Conservation (phyloP, 768 basidiomycete species). For the Tricholoma hemisulphureum region DNA sequence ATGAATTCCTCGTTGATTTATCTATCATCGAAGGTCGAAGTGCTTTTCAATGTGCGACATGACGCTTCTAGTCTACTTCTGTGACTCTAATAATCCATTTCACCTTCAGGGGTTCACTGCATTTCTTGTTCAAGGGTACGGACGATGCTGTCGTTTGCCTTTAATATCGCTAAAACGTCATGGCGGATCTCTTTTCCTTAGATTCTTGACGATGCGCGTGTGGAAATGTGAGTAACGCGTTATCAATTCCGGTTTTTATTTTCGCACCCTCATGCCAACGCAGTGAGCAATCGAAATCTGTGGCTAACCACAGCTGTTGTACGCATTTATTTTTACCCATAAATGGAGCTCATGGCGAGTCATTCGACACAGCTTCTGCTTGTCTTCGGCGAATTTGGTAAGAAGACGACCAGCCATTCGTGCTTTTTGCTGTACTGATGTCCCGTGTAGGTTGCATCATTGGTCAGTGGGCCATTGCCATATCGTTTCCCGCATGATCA, state of each 20-base stretch:
- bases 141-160: neutral
- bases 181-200: slow-evolving; percentile 13
- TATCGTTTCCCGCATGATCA: neutral
- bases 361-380: slow-evolving; percentile 24
- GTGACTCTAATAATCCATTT: neutral
- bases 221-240: slow-evolving; percentile 40
- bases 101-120: slow-evolving; percentile 42
- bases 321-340: slow-evolving; percentile 14
- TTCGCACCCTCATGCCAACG: neutral
- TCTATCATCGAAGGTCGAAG: slow-evolving; percentile 35
- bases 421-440: neutral
- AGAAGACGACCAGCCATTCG: slow-evolving; percentile 1
- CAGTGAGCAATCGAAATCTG: slow-evolving; percentile 45
- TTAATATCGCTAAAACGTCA: neutral
- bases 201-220: slow-evolving; percentile 46
- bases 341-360: neutral
- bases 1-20: neutral
- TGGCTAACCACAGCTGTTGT: slow-evolving; percentile 35
- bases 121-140: slow-evolving; percentile 46
- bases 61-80: no score
- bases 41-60: slow-evolving; percentile 45
- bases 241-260: neutral
- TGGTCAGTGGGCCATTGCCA: slow-evolving; percentile 30
- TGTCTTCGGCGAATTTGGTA: slow-evolving; percentile 42
- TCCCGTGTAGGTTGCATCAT: slow-evolving; percentile 25